These are phyloP conservation scores for Chaetothyriales sp. DNA, from an alignment of 2,329 filamentous ascomycete species.

Conservation along the genomic window DNA sequence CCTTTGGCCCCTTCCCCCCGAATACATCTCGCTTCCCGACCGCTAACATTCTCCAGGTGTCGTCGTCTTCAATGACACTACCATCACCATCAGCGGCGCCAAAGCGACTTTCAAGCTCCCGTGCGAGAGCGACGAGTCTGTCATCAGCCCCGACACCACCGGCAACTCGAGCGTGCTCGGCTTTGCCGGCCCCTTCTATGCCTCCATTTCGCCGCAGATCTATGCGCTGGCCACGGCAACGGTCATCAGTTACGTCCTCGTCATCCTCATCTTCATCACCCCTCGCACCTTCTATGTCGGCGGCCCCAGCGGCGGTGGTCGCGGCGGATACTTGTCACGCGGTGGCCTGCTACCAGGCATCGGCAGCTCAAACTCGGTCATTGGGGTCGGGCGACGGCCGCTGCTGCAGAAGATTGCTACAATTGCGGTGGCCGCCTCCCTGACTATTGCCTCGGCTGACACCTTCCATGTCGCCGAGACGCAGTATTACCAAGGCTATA, in stretches of 20 bases:
- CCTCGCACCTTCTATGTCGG: constrained; percentile 87
- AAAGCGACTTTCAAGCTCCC: constrained; percentile 36
- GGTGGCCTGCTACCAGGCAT: constrained; percentile 56
- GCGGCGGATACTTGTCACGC: constrained; percentile 61
- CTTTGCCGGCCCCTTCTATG: constrained; percentile 76
- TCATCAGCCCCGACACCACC: constrained; percentile 15
- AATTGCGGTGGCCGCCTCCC: constrained; percentile 55
- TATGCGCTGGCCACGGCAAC: constrained; percentile 88
- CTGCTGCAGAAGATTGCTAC: constrained; percentile 72
- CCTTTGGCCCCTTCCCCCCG: too few species aligned
- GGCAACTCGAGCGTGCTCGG: constrained; percentile 43
- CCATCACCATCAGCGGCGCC: constrained; percentile 30
- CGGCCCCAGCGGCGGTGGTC: constrained; percentile 45
- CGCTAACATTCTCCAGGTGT: constrained; percentile 18
- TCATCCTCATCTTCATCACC: constrained; percentile 86
- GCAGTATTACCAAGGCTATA: constrained; percentile 66
- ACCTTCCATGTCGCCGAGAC: constrained; percentile 70
- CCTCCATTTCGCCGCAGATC: constrained; percentile 79
- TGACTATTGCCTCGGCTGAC: constrained; percentile 85
- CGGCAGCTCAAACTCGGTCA: constrained; percentile 43
- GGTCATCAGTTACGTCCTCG: constrained; percentile 76
- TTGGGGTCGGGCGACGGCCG: constrained; percentile 78
- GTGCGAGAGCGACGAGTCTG: constrained; percentile 29
- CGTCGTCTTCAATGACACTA: constrained; percentile 28
- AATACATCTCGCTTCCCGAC: too few species aligned